Evolutionary conservation across 2,329 filamentous ascomycete genomes (phyloP), one percentile per base, ranked within the genome.

Genomic region (Parafenestella ontariensis): DNA sequence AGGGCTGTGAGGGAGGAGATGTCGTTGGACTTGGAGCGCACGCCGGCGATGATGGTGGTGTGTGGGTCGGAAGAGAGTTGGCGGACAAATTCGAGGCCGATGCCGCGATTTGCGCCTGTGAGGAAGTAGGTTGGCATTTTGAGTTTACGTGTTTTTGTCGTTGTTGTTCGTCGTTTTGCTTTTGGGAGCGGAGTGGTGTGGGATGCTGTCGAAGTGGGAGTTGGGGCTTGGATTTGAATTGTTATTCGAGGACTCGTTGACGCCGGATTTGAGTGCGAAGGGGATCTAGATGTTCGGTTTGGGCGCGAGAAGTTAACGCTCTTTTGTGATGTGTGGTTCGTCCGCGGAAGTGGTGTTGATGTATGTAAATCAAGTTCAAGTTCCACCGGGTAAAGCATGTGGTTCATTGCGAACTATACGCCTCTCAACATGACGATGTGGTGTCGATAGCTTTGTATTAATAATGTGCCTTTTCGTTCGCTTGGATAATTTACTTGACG

Each of bases 31-130:
- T 66, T 62, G 34, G 72, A 74, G 44, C 78, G 78, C 1, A 76
- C 72, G 46, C 63, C 70, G n/a, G 77, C 72, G 51, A 80, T 74
- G 53, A 80, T 72, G 46, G 64, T 77, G 56, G 73, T 76, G 42
- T 59, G 47, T 0, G 64, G 51, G 28, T 73, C 56, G 9, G 56
- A 40, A 31, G 76, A 64, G 46, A 73, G 64, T 48, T 73, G 70
- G 41, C 68, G 61, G 0, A 70, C 62, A 43, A 73, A 68, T 54
- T 72, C 70, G 26, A 73, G 59, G 28, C 70, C 70, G 37, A 73
- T 68, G 44, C 69, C 69, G 7, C 70, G 66, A 46, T 73, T 73
- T 1, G 68, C 69, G 13, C 70, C 70, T 0, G 68, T 73, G 43
- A 73, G 62, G 51, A 73, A 73, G 52, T 71, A 71, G 8, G 69